Evolutionary conservation across 257 asterid species (phyloP).

Genomic region (Solanum pinnatisectum): DNA sequence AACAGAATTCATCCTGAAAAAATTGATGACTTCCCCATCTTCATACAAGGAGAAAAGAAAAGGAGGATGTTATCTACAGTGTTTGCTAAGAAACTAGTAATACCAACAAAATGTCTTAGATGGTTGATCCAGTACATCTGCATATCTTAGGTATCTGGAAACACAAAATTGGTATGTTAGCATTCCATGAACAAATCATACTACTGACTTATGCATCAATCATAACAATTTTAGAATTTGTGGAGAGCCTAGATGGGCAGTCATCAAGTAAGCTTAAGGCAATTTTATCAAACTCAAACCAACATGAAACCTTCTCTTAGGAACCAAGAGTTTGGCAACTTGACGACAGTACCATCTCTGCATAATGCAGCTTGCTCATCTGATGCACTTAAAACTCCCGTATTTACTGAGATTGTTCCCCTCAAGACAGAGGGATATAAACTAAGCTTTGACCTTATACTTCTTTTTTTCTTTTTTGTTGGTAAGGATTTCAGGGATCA

Average conservation of each 20-base stretch:
- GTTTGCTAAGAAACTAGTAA: background rate
- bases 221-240: background rate
- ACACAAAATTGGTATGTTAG: background rate
- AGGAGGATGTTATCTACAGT: background rate
- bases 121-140: background rate
- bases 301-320: background rate
- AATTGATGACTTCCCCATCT: background rate
- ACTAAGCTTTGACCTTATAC: background rate
- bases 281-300: background rate
- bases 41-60: background rate
- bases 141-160: background rate
- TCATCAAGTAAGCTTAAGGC: background rate
- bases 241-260: background rate
- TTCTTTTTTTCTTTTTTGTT: background rate
- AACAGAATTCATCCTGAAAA: background rate
- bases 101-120: background rate
- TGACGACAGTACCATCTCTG: too few species aligned
- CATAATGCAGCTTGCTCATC: too few species aligned
- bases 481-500: background rate
- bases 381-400: too few species aligned
- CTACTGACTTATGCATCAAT: background rate
- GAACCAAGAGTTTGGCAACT: background rate
- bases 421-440: background rate
- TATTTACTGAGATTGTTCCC: too few species aligned
- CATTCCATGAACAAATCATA: background rate